A percentile compares a stretch with the other conserved stretches of the same genome.
Evolutionary conservation across 352 stramenopile species (phyloP).

Genomic region (Aphanomyces invadans): DNA sequence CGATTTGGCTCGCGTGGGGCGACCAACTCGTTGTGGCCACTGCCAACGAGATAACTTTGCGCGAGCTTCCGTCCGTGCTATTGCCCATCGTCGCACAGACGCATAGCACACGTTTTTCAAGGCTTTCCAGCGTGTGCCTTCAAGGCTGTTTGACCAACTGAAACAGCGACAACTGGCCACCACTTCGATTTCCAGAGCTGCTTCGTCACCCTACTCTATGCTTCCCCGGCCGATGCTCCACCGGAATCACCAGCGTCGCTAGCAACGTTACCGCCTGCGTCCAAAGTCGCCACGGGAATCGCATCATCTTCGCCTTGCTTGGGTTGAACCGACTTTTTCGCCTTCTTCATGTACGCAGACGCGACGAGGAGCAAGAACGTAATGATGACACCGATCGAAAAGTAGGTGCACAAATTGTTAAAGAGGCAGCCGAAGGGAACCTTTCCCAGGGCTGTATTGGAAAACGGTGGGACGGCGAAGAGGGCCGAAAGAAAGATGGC

Average conservation of each 20-base stretch:
- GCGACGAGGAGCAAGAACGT: constrained; percentile 20
- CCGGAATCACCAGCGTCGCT: not conserved
- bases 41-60: no score
- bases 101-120: no score
- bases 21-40: no score
- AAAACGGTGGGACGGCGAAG: constrained; percentile 20
- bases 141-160: no score
- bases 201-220: no score
- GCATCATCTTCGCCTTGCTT: constrained; percentile 11
- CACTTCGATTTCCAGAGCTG: not conserved
- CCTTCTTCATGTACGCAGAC: constrained; percentile 21
- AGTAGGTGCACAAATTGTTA: constrained; percentile 18
- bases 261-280: not conserved
- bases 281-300: constrained; percentile 2
- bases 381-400: constrained; percentile 20
- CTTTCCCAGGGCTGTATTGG: constrained; percentile 19
- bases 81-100: no score
- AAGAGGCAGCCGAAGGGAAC: constrained; percentile 20
- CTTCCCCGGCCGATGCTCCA: no score
- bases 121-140: no score
- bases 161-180: not conserved
- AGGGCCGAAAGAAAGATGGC: constrained; percentile 19
- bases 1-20: no score
- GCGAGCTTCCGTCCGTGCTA: no score
- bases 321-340: not conserved